Evolutionary conservation across 2,329 filamentous ascomycete species (phyloP), one percentile per base, ranked within the genome.

Genomic region (Golovinomyces cichoracearum): DNA sequence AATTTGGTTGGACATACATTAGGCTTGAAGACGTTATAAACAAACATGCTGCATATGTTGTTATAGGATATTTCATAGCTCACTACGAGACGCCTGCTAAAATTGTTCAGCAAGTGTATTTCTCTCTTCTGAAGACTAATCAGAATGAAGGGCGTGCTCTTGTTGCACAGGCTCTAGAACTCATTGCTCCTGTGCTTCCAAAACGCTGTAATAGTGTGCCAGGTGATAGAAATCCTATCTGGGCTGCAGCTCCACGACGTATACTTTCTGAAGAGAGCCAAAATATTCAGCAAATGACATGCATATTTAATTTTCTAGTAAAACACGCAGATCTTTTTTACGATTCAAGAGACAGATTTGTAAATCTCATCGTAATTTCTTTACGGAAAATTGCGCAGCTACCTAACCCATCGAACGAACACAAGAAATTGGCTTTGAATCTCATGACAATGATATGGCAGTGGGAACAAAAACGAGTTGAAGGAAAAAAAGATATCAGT

Each of bases 1-100:
- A 94, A 64, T 98, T 95, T 63, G 86, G 85, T 2, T 99, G 90
- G 90, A 93, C 86, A 17, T 95, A 93, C 60, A 98, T 98, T 57
- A 77, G 83, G 22, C 73, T 98, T n/a, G 92, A 99, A 59, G 90
- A 99, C 62, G 83, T 93, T 50, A 93, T 98, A 67, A 98, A 95
- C 68, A 98, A 98, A 63, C 90, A 95, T 62, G 90, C 88, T 0
- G 86, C 90, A 2, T 98, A 98, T 58, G 88, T 94, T 4, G 76
- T 98, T 5, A 92, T 98, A 52, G 85, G 83, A 2, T 98, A 94
- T 63, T 98, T 98, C 66, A 94, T 98, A 57, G 83, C 84, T 0
- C 82, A 92, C 54, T 98, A 93, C 60, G 92, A 98, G 57, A 95
- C 90, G 0, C 92, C 90, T 0, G 73, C 83, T 12, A 98, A 95